These are phyloP conservation scores for Botrytis aclada DNA, from an alignment of 2,329 filamentous ascomycete genomes.

Conservation along the genomic window DNA sequence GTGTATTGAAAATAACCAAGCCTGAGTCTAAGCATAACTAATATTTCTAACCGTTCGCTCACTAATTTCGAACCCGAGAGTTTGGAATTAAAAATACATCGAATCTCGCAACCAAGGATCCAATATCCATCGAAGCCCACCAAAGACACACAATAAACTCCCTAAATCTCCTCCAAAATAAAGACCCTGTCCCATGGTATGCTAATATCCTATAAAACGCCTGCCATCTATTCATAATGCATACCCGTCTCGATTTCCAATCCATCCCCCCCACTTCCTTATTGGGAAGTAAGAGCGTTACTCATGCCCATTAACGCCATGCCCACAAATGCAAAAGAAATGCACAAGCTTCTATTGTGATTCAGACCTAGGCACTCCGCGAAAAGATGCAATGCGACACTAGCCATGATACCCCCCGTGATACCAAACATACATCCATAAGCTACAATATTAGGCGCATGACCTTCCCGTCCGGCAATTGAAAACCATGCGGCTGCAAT, in stretches of 20 bases:
- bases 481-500: slow-evolving; percentile 85
- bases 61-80: neutral
- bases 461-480: slow-evolving; percentile 54
- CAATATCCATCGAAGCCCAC: neutral
- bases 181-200: neutral
- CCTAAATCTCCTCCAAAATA: neutral
- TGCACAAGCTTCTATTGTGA: slow-evolving; percentile 73
- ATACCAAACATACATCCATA: slow-evolving; percentile 83
- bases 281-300: slow-evolving; percentile 70
- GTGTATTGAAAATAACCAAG: neutral
- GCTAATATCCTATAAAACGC: slow-evolving; percentile 14
- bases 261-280: neutral
- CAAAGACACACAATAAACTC: neutral
- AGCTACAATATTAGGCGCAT: slow-evolving; percentile 52
- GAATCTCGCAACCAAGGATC: neutral
- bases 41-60: neutral
- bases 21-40: neutral
- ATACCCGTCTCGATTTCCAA: neutral
- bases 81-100: slow-evolving; percentile 1
- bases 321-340: slow-evolving; percentile 76
- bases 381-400: slow-evolving; percentile 85
- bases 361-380: slow-evolving; percentile 81
- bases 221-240: slow-evolving; percentile 15
- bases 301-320: slow-evolving; percentile 87
- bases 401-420: slow-evolving; percentile 93